These are phyloP conservation scores for Leccinum griseonigrum DNA, from an alignment of 1,284 basidiomycete genomes.

Conservation along the genomic window DNA sequence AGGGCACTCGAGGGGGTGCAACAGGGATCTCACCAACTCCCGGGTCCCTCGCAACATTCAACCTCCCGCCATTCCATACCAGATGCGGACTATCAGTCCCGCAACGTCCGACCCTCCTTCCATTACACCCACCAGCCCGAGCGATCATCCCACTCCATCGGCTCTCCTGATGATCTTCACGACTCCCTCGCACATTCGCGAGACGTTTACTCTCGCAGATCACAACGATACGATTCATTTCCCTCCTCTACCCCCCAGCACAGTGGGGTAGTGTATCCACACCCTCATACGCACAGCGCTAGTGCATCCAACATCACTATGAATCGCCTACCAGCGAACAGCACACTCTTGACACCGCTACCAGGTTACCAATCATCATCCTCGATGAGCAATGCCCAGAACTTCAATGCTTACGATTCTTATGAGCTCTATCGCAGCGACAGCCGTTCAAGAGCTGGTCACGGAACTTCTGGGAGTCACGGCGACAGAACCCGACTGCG, in stretches of 20 bases:
- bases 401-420: constrained; percentile 18
- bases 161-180: constrained; percentile 19
- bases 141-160: constrained; percentile 13
- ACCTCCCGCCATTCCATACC: constrained; percentile 22
- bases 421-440: constrained; percentile 20
- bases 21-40: constrained; percentile 19
- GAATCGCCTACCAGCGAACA: constrained; percentile 42
- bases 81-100: constrained; percentile 18
- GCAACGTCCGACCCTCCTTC: constrained; percentile 13
- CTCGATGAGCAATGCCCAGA: constrained; percentile 10
- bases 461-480: constrained; percentile 20
- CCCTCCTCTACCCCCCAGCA: constrained; percentile 19
- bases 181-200: constrained; percentile 17
- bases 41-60: constrained; percentile 19
- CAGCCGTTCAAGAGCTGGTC: constrained; percentile 22
- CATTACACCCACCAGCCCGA: constrained; percentile 20
- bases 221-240: constrained; percentile 29
- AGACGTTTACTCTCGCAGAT: constrained; percentile 24
- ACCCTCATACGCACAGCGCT: constrained; percentile 12
- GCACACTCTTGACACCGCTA: constrained; percentile 50
- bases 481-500: constrained; percentile 26
- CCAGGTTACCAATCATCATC: constrained; percentile 41
- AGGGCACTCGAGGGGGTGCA: constrained; percentile 17
- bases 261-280: constrained; percentile 14
- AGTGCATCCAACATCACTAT: constrained; percentile 16